Percentiles rank a stretch among this genome's conserved stretches.
Evolutionary conservation across 106 monocot genomes (phyloP).

Genomic region (Vanilla planifolia): DNA sequence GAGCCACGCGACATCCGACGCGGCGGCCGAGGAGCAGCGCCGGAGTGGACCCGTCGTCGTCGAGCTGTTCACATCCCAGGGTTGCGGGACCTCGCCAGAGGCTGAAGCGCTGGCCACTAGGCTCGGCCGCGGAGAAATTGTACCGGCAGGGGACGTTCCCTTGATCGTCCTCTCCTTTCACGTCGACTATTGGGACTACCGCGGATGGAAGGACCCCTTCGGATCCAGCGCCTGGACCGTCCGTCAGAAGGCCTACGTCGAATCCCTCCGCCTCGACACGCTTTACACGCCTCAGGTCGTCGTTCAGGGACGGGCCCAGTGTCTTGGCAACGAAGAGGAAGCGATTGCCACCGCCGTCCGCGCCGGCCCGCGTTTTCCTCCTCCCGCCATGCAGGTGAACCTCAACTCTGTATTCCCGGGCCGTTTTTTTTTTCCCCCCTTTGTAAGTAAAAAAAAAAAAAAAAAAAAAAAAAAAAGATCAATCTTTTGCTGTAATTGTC

Average conservation of each 20-base stretch:
- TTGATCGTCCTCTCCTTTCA: conserved; percentile 69
- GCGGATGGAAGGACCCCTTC: conserved; percentile 91
- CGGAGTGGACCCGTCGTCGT: conserved; percentile 50
- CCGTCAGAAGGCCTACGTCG: conserved; percentile 87
- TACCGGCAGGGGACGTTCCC: conserved; percentile 13
- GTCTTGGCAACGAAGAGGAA: conserved; percentile 62
- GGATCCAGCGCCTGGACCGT: conserved; percentile 81
- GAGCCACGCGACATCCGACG: conserved; percentile 25
- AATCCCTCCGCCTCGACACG: conserved; percentile 65
- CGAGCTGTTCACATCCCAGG: conserved; percentile 95
- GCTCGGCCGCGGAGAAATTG: conserved; percentile 28
- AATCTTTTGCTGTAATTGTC: not conserved
- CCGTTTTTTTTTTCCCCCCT: too few species aligned
- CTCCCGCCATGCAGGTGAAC: conserved; percentile 68
- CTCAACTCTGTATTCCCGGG: too few species aligned
- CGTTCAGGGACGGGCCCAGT: conserved; percentile 60
- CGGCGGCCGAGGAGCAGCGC: conserved; percentile 34
- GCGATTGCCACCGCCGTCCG: conserved; percentile 37
- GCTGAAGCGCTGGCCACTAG: conserved; percentile 57
- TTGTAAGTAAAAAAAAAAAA: not conserved
- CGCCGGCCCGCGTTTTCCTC: conserved; percentile 44
- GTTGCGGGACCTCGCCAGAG: conserved; percentile 79
- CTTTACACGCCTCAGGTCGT: conserved; percentile 86
- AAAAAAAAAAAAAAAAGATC: not conserved
- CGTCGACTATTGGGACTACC: conserved; percentile 94